Conservation (phyloP, 1,139 yeast species). For the Suhomyces panamericanus region DNA sequence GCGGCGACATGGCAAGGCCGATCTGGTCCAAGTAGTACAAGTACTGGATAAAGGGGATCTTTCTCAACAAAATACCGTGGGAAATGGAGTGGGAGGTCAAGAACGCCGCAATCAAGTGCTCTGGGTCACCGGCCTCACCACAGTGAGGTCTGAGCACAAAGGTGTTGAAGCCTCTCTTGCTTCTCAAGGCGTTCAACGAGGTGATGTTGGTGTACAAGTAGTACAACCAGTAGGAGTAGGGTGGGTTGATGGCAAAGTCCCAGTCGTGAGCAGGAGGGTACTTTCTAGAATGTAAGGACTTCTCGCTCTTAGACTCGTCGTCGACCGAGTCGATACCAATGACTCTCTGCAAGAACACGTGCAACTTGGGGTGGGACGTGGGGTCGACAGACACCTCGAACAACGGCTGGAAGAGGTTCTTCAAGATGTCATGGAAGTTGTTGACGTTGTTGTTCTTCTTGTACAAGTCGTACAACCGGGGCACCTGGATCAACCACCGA, state of each 20-base stretch:
- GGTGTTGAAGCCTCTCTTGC: constrained; percentile 73
- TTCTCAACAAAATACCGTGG: constrained; percentile 91
- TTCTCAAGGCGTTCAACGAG: constrained; percentile 81
- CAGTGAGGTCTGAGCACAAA: constrained; percentile 95
- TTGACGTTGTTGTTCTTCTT: constrained; percentile 70
- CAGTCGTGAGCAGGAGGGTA: constrained; percentile 83
- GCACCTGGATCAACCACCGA: constrained; percentile 95
- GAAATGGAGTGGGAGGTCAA: constrained; percentile 89
- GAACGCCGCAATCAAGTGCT: constrained; percentile 88
- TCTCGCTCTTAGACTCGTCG: constrained; percentile 92
- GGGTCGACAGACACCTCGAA: constrained; percentile 91
- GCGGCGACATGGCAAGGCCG: constrained; percentile 98
- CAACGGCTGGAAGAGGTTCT: constrained; percentile 82
- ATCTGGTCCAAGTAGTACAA: constrained; percentile 90
- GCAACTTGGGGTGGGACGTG: constrained; percentile 79
- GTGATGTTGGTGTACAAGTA: constrained; percentile 85
- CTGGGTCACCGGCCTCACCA: constrained; percentile 99
- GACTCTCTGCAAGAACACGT: constrained; percentile 85
- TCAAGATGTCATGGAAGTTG: constrained; percentile 73
- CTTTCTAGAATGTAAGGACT: constrained; percentile 67
- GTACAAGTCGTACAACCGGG: constrained; percentile 88
- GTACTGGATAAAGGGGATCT: constrained; percentile 92
- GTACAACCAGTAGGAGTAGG: constrained; percentile 94
- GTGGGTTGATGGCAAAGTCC: constrained; percentile 81
- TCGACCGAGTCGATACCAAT: constrained; percentile 98